Evolutionary conservation across 805 yeast species (phyloP).

Genomic region (Nakazawaea sp.): DNA sequence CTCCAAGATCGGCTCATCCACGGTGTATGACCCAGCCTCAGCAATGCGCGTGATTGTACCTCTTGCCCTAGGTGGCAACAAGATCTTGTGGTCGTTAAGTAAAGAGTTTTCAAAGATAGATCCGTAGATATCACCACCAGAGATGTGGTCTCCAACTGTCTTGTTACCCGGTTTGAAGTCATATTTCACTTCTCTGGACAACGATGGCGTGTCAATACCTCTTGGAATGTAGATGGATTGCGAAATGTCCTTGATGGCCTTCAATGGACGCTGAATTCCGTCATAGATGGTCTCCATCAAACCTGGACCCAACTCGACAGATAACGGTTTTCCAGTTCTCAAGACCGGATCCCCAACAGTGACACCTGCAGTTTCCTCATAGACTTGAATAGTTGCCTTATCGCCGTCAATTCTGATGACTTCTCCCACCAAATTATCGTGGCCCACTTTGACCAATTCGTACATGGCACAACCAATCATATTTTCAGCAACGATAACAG

Average conservation of each 20-base stretch:
- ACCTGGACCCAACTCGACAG: conserved; percentile 99
- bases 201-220: conserved; percentile 97
- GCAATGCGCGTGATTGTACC: conserved; percentile 94
- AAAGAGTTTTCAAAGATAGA: conserved; percentile 90
- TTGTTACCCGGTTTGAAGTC: conserved; percentile 77
- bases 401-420: conserved; percentile 95
- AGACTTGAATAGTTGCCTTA: conserved; percentile 97
- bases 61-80: conserved; percentile 96
- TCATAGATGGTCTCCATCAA: conserved; percentile 98
- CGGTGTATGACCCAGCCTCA: conserved; percentile 81
- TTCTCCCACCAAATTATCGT: conserved; percentile 94
- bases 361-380: conserved; percentile 99
- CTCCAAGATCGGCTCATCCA: conserved; percentile 85
- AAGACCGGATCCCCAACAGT: conserved; percentile 98
- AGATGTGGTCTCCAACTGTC: conserved; percentile 93
- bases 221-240: conserved; percentile 97
- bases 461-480: conserved; percentile 99
- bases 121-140: conserved; percentile 98
- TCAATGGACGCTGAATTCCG: conserved; percentile 98
- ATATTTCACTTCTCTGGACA: conserved; percentile 73
- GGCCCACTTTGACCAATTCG: conserved; percentile 97
- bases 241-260: conserved; percentile 80
- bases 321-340: conserved; percentile 97
- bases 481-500: conserved; percentile 95
- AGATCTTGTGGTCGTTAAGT: conserved; percentile 85